These are phyloP conservation scores for Pyrenula massariospora DNA, from an alignment of 495 filamentous ascomycete species.

Conservation along the genomic window DNA sequence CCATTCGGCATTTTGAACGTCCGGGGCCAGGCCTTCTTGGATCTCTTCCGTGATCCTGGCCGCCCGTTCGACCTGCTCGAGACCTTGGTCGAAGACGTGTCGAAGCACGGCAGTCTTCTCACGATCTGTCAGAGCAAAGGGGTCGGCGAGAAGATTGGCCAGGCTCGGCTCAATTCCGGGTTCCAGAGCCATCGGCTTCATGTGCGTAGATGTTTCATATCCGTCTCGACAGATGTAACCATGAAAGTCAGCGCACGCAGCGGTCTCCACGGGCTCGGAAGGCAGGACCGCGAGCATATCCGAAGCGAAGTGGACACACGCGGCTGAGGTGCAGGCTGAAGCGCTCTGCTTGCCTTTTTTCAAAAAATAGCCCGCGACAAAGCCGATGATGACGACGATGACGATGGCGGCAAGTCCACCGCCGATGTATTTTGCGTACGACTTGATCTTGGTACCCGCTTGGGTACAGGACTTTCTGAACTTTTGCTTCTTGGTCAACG, in stretches of 20 bases:
- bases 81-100: too few relatives aligned
- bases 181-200: too few relatives aligned
- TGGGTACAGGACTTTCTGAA: neutral
- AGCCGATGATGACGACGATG: neutral
- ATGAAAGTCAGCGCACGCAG: neutral
- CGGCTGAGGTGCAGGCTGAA: neutral
- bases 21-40: too few relatives aligned
- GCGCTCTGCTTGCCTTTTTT: neutral
- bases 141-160: too few relatives aligned
- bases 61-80: too few relatives aligned
- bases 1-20: too few relatives aligned
- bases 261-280: neutral
- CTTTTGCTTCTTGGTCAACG: neutral
- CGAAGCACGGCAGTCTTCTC: too few relatives aligned
- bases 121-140: too few relatives aligned
- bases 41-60: too few relatives aligned
- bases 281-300: neutral
- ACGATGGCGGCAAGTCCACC: neutral
- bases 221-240: neutral
- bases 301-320: neutral
- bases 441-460: neutral
- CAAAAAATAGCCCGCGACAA: neutral
- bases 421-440: neutral
- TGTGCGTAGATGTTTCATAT: too few relatives aligned
- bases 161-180: too few relatives aligned